These are phyloP conservation scores for Mycena kentingensis DNA, from an alignment of 768 basidiomycete species.

Conservation along the genomic window DNA sequence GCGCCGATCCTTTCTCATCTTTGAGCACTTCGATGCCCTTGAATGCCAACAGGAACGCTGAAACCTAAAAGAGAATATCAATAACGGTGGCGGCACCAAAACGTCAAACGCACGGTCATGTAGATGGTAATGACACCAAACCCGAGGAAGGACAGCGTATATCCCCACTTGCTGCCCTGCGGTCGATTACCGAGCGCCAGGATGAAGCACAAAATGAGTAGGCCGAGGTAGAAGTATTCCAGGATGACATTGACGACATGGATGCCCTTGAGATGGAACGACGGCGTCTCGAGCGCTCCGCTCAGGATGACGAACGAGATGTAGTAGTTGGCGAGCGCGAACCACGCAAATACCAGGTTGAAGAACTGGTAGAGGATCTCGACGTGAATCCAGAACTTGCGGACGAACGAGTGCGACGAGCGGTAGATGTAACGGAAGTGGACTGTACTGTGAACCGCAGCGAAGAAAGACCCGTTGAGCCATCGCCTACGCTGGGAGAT, in stretches of 20 bases:
- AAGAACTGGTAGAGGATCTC: conserved; percentile 91
- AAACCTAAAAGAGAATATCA: conserved; percentile 44
- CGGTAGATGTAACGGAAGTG: conserved; percentile 97
- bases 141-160: conserved; percentile 81
- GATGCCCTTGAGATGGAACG: conserved; percentile 62
- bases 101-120: conserved; percentile 71
- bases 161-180: conserved; percentile 86
- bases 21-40: conserved; percentile 72
- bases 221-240: conserved; percentile 84
- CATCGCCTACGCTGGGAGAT: conserved; percentile 94
- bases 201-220: conserved; percentile 86
- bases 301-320: conserved; percentile 84
- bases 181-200: conserved; percentile 89
- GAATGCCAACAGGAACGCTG: conserved; percentile 82
- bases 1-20: conserved; percentile 42
- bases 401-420: conserved; percentile 74
- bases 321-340: conserved; percentile 86
- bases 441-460: conserved; percentile 86
- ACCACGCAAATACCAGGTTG: conserved; percentile 93
- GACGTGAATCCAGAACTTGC: conserved; percentile 94
- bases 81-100: neutral
- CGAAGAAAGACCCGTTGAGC: conserved; percentile 99
- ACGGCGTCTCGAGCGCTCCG: conserved; percentile 67
- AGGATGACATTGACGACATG: conserved; percentile 75
- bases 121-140: conserved; percentile 93